A percentile compares a stretch with the other conserved stretches of the same genome.
phyloP scores from a whole-genome alignment of 495 filamentous ascomycete genomes.

The Rhizodiscina lignyota region DNA sequence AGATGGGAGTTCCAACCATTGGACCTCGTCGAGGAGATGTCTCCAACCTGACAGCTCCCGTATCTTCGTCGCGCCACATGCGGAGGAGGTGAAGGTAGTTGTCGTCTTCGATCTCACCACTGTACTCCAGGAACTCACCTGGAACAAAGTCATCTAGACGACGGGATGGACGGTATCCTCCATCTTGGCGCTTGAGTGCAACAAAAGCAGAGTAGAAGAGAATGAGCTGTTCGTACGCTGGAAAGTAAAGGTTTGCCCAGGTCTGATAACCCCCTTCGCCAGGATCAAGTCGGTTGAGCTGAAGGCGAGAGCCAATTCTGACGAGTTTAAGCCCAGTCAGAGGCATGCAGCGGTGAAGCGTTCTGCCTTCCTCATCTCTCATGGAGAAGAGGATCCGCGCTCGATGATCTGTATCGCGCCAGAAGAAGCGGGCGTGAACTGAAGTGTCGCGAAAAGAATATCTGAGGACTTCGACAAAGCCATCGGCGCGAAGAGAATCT shows the following conservation, averaged over 20 bases:
- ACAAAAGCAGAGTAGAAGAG: constrained; percentile 64
- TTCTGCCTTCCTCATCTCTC: constrained; percentile 17
- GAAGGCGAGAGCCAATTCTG: constrained; percentile 34
- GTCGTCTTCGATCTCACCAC: constrained; percentile 51
- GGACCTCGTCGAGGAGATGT: constrained; percentile 18
- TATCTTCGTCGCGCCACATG: constrained; percentile 50
- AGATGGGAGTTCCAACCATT: constrained; percentile 18
- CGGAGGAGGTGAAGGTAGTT: constrained; percentile 52
- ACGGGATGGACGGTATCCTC: background rate
- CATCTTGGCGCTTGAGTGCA: constrained; percentile 54
- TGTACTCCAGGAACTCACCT: constrained; percentile 18
- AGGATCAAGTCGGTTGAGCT: constrained; percentile 32
- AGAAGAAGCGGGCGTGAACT: constrained; percentile 39
- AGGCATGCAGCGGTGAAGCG: constrained; percentile 30
- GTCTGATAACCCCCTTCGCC: constrained; percentile 26
- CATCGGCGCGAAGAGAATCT: constrained; percentile 18
- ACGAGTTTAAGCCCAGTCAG: constrained; percentile 36
- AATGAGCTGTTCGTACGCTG: constrained; percentile 42
- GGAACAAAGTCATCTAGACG: background rate
- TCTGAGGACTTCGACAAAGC: constrained; percentile 23
- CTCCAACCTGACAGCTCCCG: constrained; percentile 41
- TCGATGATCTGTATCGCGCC: constrained; percentile 34
- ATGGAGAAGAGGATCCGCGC: constrained; percentile 40
- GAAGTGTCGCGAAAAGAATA: too few relatives aligned
- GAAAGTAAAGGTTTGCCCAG: constrained; percentile 43